These are phyloP conservation scores for Penicillium sp. DNA, from an alignment of 2,329 filamentous ascomycete species.

Conservation along the genomic window DNA sequence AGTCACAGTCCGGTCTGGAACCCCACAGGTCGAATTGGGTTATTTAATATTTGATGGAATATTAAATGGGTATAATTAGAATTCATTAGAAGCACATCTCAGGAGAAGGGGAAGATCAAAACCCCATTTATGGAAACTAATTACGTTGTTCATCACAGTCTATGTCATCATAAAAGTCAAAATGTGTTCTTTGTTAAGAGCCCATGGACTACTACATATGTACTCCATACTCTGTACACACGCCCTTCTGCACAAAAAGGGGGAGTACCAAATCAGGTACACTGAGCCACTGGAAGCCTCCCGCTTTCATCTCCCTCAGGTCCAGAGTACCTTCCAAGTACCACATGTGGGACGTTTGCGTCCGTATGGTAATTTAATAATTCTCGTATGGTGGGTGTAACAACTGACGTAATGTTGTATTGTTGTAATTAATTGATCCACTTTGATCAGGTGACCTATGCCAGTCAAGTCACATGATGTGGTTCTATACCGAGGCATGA, in stretches of 20 bases:
- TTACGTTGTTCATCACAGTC: neutral
- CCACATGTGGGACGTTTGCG: conserved; percentile 1
- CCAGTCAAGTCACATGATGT: neutral
- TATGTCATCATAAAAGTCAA: neutral
- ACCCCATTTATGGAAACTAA: neutral
- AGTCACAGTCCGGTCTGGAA: conserved; percentile 8
- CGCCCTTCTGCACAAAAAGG: no score
- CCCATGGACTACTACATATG: no score
- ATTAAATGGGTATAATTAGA: conserved; percentile 6
- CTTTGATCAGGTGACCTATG: neutral
- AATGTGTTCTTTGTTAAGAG: neutral
- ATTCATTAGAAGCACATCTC: conserved; percentile 8
- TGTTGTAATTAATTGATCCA: neutral
- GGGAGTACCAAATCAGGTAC: conserved; percentile 2
- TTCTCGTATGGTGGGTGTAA: neutral
- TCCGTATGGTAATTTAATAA: neutral
- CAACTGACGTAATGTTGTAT: neutral
- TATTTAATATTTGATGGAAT: no score
- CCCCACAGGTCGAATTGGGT: conserved; percentile 9
- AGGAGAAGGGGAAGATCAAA: neutral
- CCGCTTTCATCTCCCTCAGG: neutral
- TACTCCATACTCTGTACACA: no score
- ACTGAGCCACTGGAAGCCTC: neutral
- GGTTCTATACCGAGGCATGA: conserved; percentile 1
- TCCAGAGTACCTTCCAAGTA: conserved; percentile 1